A percentile compares a stretch with the other conserved stretches of the same genome.
phyloP scores from a whole-genome alignment of 176 grass and related monocot species.

The Ampelocalamus luodianensis region DNA sequence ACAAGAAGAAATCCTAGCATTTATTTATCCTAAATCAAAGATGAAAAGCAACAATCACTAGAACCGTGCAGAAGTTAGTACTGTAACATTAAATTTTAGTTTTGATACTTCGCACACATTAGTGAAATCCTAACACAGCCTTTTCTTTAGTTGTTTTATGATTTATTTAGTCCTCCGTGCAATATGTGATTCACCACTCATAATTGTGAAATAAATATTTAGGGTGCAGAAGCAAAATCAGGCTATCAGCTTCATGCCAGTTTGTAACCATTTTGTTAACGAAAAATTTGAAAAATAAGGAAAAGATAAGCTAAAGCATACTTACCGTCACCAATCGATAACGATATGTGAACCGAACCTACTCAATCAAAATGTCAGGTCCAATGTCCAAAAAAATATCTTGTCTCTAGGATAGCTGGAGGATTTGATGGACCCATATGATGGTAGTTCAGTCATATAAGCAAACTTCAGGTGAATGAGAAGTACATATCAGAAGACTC shows the following conservation, averaged over 20 bases:
- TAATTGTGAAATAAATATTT: neutral
- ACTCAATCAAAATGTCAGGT: conserved; percentile 16
- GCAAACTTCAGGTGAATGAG: neutral
- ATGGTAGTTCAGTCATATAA: neutral
- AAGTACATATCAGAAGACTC: neutral
- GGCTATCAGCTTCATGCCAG: neutral
- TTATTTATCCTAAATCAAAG: neutral
- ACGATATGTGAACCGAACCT: conserved; percentile 17
- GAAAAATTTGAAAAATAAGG: neutral
- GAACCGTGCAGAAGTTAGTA: neutral
- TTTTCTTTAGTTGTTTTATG: neutral
- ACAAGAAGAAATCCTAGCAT: neutral
- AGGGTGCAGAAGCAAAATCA: neutral
- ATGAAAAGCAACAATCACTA: neutral
- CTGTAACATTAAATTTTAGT: neutral
- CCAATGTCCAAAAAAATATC: conserved; percentile 22
- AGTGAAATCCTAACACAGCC: neutral
- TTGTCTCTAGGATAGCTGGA: neutral
- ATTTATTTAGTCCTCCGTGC: neutral
- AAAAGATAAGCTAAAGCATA: too few species aligned
- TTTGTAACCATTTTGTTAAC: neutral
- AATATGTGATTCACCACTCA: neutral
- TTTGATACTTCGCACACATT: neutral
- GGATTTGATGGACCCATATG: conserved; percentile 8
- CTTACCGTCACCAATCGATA: too few species aligned